Evolutionary conservation across 1,139 yeast species (phyloP), one percentile per base, ranked within the genome.

Genomic region (Lodderomyces beijingensis): DNA sequence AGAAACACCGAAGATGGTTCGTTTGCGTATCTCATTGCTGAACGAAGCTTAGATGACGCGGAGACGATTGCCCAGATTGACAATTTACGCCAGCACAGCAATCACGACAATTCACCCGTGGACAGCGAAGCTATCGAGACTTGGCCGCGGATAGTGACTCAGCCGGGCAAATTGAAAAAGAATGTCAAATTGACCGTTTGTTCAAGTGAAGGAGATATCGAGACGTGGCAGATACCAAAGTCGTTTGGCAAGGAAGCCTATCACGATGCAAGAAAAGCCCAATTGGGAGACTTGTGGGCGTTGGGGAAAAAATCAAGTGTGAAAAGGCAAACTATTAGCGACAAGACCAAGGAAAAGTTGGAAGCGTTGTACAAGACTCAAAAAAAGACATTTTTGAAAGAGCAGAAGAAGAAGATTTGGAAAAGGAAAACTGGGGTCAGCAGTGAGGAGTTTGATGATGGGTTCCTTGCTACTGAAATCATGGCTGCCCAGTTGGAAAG

Each of bases 271-370:
- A 70, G 97, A 39, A 89, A 91, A 53, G 76, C 86, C 0, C 62
- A 59, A 24, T 74, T 78, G 49, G 96, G 96, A n/a, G 99, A 91
- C 52, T 59, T 82, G 35, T 91, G 97, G 97, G 81, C 83, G 0
- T 62, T 86, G 34, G 91, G 77, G 17, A 83, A 81, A 29, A 89
- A 89, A 59, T 70, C 80, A 6, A 77, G 70, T 9, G 53, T 64
- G 4, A 68, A 65, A 14, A 59, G 57, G 41, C 59, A 55, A 30
- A 49, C 47, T 20, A 34, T 67, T 10, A 49, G 62, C 21, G 66
- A 57, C 12, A 53, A 56, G 15, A 50, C 48, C 7, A 53, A 51
- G 32, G 62, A 60, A 7, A 61, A 61, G 36, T 51, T 68, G 38
- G 69, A 66, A 31, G 47, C 51, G 6, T 53, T 66, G 34, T 52